phyloP scores from a whole-genome alignment of 140 eudicot species.

The Bidens hawaiensis region DNA sequence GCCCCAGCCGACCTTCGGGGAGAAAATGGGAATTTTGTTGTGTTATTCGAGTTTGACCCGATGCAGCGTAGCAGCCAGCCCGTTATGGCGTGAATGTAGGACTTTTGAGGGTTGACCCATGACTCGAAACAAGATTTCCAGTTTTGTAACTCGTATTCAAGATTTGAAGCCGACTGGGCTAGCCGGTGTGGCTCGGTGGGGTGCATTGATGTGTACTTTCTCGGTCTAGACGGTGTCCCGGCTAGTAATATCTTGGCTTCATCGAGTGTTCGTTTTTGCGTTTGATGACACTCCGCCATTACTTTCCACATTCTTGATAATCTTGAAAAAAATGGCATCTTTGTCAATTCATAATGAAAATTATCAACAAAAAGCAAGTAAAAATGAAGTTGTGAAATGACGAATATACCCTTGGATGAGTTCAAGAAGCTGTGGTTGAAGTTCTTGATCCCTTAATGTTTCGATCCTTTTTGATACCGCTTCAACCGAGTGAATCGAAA shows the following conservation, averaged over 20 bases:
- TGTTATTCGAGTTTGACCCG: slow-evolving; percentile 56
- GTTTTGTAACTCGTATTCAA: slow-evolving; percentile 75
- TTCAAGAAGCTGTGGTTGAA: slow-evolving; percentile 86
- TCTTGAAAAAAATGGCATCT: slow-evolving; percentile 31
- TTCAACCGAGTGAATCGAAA: slow-evolving; percentile 93
- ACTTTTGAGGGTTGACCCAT: slow-evolving; percentile 84
- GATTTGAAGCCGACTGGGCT: slow-evolving; percentile 86
- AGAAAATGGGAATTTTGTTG: slow-evolving; percentile 69
- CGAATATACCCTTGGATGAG: slow-evolving; percentile 73
- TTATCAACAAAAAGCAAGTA: neutral
- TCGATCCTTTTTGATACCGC: slow-evolving; percentile 90
- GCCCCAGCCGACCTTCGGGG: slow-evolving; percentile 66
- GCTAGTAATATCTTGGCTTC: slow-evolving; percentile 93
- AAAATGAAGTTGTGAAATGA: slow-evolving; percentile 2
- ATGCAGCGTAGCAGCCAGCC: slow-evolving; percentile 87
- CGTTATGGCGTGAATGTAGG: slow-evolving; percentile 67
- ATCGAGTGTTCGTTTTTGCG: slow-evolving; percentile 79
- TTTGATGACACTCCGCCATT: slow-evolving; percentile 93
- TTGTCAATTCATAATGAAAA: slow-evolving; percentile 5
- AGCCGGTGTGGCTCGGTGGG: slow-evolving; percentile 78
- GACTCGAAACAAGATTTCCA: slow-evolving; percentile 79
- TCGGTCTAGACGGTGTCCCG: slow-evolving; percentile 73
- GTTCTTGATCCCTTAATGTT: slow-evolving; percentile 86
- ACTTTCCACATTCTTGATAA: slow-evolving; percentile 91
- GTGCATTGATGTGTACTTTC: slow-evolving; percentile 51